Evolutionary conservation across 768 basidiomycete genomes (phyloP).

Genomic region (Rhodosporidiobolus odoratus): DNA sequence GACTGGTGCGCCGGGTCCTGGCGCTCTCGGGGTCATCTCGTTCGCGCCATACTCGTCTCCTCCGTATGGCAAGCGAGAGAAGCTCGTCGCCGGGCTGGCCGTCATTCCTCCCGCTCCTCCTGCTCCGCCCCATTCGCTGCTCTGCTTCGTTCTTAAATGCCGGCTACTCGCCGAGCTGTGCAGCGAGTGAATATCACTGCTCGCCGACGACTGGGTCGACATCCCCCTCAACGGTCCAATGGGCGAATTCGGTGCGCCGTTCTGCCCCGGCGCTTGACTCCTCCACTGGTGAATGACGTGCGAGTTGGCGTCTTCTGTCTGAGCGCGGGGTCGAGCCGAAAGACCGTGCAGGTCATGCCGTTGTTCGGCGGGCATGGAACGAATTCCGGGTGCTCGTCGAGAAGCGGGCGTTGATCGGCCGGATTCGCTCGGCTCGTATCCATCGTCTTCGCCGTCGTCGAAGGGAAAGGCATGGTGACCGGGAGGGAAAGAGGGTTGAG

Average conservation of each 20-base stretch:
- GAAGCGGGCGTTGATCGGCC: conserved; percentile 72
- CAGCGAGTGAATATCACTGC: conserved; percentile 22
- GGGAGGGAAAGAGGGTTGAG: conserved; percentile 29
- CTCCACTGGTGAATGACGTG: conserved; percentile 46
- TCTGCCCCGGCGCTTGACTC: conserved; percentile 15
- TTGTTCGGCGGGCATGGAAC: conserved; percentile 20
- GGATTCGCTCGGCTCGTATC: conserved; percentile 55
- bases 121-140: conserved; percentile 38
- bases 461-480: neutral
- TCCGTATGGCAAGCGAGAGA: conserved; percentile 20
- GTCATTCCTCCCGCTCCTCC: conserved; percentile 31
- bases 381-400: conserved; percentile 50
- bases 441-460: conserved; percentile 53
- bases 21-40: conserved; percentile 38
- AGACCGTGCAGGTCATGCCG: neutral
- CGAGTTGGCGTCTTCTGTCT: conserved; percentile 65
- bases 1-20: neutral
- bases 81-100: conserved; percentile 26
- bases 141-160: conserved; percentile 35
- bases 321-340: conserved; percentile 56
- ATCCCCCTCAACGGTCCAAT: neutral
- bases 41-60: conserved; percentile 40
- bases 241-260: conserved; percentile 22
- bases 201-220: conserved; percentile 18
- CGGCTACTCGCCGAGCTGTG: conserved; percentile 39